Base-by-base conservation (phyloP, 352 stramenopile genomes). In the Phytophthora capsici region DNA sequence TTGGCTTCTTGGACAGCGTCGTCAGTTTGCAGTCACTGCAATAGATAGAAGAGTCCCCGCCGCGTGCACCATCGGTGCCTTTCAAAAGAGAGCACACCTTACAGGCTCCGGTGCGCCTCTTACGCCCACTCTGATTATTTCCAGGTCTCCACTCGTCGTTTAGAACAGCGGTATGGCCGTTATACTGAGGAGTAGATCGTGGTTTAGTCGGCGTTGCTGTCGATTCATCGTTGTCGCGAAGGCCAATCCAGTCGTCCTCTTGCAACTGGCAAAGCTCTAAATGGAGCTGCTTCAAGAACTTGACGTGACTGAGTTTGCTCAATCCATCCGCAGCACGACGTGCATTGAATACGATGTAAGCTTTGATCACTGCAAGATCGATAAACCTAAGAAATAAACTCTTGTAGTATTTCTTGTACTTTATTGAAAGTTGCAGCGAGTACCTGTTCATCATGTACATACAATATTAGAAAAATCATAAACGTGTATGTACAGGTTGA, bases 381-480 rank as follows among this genome's bases (percentile, higher is more conserved):
- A 26, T 22, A 7, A 47, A 19, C 8, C 40, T 19, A 28, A 47
- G 17, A n/a, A 28, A 47, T 14, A 47, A 1, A 4, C 8, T 17
- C 40, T 47, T 47, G 17, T 47, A 47, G 12, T 47, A 47, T 16
- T 47, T 30, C 20, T 47, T 47, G 17, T 47, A 47, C 41, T 47
- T 47, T 12, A 30, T 47, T 32, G 26, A 5, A 7, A 32, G 26
- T 32, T 32, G 26, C 6, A 32, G 7, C 10, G 26, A 13, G 7
- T 32, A 32, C 7, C 2, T 32, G 26, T 32, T 32, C 8, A 32
- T 12, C 26, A 10, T 32, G 26, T 32, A 32, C 26, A 32, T 32
- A 32, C 26, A 32, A 32, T 5, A 32, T 32, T 32, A 32, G 26
- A 12, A 10, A 12, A 12, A 12, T 7, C 7, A 2, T 7, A 32